Evolutionary conservation across 2,329 filamentous ascomycete genomes (phyloP).

Genomic region (Cordyceps cicadae): DNA sequence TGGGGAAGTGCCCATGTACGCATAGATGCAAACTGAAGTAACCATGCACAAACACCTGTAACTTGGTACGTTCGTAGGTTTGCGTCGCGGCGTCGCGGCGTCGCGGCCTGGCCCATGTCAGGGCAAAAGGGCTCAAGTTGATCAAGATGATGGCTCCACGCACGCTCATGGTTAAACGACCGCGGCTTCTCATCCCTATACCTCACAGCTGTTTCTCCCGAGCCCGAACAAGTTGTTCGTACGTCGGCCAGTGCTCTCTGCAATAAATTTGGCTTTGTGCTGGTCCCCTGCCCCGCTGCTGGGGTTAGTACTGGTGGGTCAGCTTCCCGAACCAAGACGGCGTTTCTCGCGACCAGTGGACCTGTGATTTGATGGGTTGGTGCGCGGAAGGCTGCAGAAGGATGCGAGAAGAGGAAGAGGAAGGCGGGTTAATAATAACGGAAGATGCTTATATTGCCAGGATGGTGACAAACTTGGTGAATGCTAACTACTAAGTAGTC

Average conservation of each 20-base stretch:
- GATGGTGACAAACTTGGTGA: not conserved
- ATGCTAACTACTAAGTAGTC: no score
- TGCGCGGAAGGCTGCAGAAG: not conserved
- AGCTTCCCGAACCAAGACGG: conserved; percentile 2
- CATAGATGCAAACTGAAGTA: not conserved
- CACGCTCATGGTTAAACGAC: no score
- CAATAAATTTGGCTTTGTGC: not conserved
- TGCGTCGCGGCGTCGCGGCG: no score
- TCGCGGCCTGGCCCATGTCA: no score
- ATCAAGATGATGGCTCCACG: no score
- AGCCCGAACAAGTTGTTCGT: no score
- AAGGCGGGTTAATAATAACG: not conserved
- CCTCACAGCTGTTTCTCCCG: no score
- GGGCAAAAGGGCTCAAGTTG: no score
- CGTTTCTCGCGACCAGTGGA: conserved; percentile 1
- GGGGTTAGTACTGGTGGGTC: not conserved
- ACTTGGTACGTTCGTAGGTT: no score
- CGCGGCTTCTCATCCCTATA: no score
- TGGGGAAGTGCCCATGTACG: conserved; percentile 3
- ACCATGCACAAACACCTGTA: no score
- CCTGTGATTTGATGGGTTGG: conserved; percentile 4
- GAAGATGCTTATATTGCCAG: not conserved
- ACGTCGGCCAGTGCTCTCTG: no score
- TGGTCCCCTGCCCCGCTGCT: not conserved
- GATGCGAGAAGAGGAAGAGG: not conserved